Percentiles rank a stretch among this genome's conserved stretches.
These are phyloP conservation scores for Crataegus laevigata DNA, from an alignment of 306 rosid species.

Conservation along the genomic window DNA sequence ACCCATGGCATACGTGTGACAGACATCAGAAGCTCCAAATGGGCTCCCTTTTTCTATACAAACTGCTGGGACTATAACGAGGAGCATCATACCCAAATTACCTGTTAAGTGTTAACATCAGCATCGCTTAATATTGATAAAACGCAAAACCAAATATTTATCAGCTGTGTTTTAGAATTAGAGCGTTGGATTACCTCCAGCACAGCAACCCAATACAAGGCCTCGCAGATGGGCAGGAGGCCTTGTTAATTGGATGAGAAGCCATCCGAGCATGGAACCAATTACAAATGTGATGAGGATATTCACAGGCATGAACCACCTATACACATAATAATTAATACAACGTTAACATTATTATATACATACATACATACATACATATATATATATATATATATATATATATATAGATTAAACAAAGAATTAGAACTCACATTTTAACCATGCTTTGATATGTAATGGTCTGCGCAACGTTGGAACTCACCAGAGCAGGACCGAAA, in stretches of 20 bases:
- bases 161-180: too few relatives aligned
- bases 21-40: conserved; percentile 41
- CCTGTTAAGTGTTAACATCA: conserved; percentile 24
- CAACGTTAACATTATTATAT: too few relatives aligned
- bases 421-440: conserved; percentile 29
- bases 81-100: conserved; percentile 46
- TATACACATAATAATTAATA: background rate
- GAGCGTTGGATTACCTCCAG: conserved; percentile 29
- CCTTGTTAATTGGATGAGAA: conserved; percentile 31
- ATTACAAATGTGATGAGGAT: conserved; percentile 36
- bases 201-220: conserved; percentile 47
- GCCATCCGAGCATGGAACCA: conserved; percentile 49
- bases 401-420: background rate
- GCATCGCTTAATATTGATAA: background rate
- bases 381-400: too few relatives aligned
- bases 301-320: conserved; percentile 61
- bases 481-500: conserved; percentile 44
- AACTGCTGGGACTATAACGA: conserved; percentile 45
- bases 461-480: conserved; percentile 31
- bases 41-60: conserved; percentile 59
- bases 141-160: background rate
- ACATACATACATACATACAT: too few relatives aligned
- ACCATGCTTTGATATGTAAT: conserved; percentile 39
- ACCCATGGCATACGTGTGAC: conserved; percentile 41
- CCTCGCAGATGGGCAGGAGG: conserved; percentile 48